Conservation (phyloP, 106 monocot species). For the Allium cepa region DNA sequence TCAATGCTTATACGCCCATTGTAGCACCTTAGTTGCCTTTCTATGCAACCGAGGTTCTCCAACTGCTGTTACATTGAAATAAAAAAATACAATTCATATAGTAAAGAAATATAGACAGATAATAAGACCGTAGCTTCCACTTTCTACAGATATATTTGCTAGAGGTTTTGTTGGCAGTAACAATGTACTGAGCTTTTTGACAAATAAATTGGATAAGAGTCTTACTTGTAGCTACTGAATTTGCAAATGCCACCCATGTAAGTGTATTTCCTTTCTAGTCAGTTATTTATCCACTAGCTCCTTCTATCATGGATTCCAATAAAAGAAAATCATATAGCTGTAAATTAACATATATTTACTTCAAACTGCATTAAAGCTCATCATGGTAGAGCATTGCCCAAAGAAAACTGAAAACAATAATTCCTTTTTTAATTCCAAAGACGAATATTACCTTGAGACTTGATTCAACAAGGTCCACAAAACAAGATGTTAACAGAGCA, state of each 20-base stretch:
- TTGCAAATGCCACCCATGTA: conserved; percentile 58
- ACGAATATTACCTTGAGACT: conserved; percentile 58
- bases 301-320: conserved; percentile 88
- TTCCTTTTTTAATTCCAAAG: no score
- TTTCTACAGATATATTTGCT: no score
- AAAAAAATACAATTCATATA: conserved; percentile 14
- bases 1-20: conserved; percentile 22
- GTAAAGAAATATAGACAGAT: no score
- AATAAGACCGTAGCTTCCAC: no score
- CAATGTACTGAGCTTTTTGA: not conserved
- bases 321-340: conserved; percentile 97
- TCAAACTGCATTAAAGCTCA: no score
- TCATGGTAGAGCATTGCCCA: no score
- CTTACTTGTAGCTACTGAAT: conserved; percentile 47
- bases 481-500: conserved; percentile 87
- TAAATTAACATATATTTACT: not conserved
- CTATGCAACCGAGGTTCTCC: conserved; percentile 70
- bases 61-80: conserved; percentile 84
- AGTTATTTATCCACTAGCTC: conserved; percentile 88
- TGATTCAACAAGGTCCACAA: conserved; percentile 94
- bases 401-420: no score
- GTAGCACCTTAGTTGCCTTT: conserved; percentile 54
- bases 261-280: conserved; percentile 85
- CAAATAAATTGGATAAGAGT: not conserved
- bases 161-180: not conserved